Evolutionary conservation across 2,329 filamentous ascomycete genomes (phyloP), one percentile per base, ranked within the genome.

Genomic region (Fusarium aywerte): DNA sequence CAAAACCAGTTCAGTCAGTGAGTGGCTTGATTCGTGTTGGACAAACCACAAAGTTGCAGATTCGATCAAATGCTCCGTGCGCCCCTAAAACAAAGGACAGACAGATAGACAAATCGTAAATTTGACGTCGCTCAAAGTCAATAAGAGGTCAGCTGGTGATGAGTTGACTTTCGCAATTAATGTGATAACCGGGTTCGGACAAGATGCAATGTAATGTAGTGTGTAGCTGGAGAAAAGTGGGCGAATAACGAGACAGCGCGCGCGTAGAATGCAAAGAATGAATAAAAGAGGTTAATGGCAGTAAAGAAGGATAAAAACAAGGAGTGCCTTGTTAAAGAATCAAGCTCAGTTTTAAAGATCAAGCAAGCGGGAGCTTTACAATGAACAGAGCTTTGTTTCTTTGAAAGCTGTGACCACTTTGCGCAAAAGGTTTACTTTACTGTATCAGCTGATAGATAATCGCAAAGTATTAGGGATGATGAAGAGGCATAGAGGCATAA

Each of bases 401-500:
- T 45, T 44, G 60, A 25, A 29, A 59, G 39, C 52, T 65, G 63
- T 39, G 38, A 40, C 48, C 53, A 61, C 32, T 49, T 48, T 35
- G 42, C 40, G 56, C 36, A 18, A 35, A 68, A 36, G 32, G n/a
- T n/a, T n/a, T n/a, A n/a, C n/a, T 43, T 33, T 44, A 43, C 39
- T 29, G 21, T 49, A 42, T 49, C 58, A 45, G 18, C 35, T 25
- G 29, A 35, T 36, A 13, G 40, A 60, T 27, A 15, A 36, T 32
- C 11, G 18, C 12, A 35, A n/a, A 45, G 38, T 33, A 21, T 44
- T 15, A 69, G n/a, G 62, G 58, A 66, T 54, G 66, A 49, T 68
- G 65, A 33, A 45, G 49, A 23, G 62, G 62, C 7, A 68, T n/a
- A 18, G 65, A 67, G 23, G 62, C 50, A 53, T 56, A 55, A 40